Evolutionary conservation across 1,139 yeast genomes (phyloP).

Genomic region (Diutina scorzettiae): DNA sequence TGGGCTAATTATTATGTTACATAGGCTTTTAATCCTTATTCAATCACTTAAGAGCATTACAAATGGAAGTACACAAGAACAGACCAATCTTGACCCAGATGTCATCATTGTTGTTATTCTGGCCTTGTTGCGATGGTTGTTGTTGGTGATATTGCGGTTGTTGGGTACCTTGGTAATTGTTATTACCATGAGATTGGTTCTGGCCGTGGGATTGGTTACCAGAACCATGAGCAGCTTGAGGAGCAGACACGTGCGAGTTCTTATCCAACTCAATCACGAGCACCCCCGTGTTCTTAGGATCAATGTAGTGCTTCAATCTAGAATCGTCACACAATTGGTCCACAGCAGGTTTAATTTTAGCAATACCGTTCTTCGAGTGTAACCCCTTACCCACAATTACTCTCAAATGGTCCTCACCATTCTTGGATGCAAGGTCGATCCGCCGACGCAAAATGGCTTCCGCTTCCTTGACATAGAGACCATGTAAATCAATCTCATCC

Average conservation of each 20-base stretch:
- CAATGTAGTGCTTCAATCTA: conserved; percentile 47
- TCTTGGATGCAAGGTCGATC: conserved; percentile 49
- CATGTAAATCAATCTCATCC: conserved; percentile 90
- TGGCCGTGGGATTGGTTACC: conserved; percentile 15
- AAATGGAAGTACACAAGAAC: background rate
- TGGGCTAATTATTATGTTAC: too few species aligned
- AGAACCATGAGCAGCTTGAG: conserved; percentile 21
- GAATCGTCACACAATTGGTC: conserved; percentile 63
- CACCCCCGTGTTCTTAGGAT: conserved; percentile 70
- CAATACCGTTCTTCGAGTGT: conserved; percentile 72
- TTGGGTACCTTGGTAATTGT: conserved; percentile 16
- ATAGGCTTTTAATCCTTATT: too few species aligned
- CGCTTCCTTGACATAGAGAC: conserved; percentile 84
- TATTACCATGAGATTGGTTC: conserved; percentile 16
- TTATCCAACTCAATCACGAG: conserved; percentile 50
- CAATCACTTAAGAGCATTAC: background rate
- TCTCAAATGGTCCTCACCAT: conserved; percentile 43
- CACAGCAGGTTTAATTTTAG: conserved; percentile 84
- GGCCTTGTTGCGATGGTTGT: conserved; percentile 9
- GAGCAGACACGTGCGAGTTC: conserved; percentile 31
- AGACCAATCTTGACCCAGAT: background rate
- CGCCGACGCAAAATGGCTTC: conserved; percentile 63
- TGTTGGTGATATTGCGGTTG: conserved; percentile 10
- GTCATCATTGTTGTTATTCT: conserved; percentile 17
- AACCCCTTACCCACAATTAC: conserved; percentile 93